phyloP scores from a whole-genome alignment of 768 basidiomycete genomes.

The Fistulinella prunicolor region DNA sequence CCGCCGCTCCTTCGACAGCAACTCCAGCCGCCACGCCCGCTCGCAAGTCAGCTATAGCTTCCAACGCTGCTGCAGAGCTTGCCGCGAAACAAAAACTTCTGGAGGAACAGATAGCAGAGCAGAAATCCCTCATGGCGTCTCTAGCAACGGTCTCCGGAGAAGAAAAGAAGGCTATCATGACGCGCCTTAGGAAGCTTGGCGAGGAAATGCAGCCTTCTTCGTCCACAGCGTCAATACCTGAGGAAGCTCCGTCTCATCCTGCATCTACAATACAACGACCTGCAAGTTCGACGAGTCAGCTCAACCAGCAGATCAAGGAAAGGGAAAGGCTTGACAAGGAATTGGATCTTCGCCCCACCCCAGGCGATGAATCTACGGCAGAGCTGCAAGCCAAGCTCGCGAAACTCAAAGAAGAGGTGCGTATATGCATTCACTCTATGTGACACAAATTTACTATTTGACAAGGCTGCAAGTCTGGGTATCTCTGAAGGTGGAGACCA shows the following conservation, averaged over 20 bases:
- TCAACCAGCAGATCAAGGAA: conserved; percentile 52
- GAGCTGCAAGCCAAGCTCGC: conserved; percentile 72
- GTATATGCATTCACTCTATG: conserved; percentile 18
- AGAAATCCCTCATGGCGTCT: conserved; percentile 78
- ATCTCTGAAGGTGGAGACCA: conserved; percentile 49
- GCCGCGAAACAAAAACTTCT: conserved; percentile 74
- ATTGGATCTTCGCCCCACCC: conserved; percentile 59
- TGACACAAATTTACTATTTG: conserved; percentile 4
- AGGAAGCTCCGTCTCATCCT: conserved; percentile 29
- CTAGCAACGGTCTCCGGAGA: conserved; percentile 59
- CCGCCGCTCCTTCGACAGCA: conserved; percentile 36
- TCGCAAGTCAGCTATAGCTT: conserved; percentile 38
- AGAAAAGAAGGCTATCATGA: conserved; percentile 80
- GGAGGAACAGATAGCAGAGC: conserved; percentile 83
- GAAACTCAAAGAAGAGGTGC: conserved; percentile 75
- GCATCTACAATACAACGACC: conserved; percentile 23
- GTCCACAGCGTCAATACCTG: conserved; percentile 26
- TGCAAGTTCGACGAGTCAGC: conserved; percentile 26
- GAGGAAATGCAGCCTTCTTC: conserved; percentile 67
- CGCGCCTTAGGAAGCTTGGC: conserved; percentile 66
- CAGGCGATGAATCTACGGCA: conserved; percentile 53
- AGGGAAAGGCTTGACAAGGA: conserved; percentile 77
- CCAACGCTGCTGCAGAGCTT: conserved; percentile 46
- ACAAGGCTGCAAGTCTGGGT: conserved; percentile 72
- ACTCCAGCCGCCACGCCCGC: conserved; percentile 23